phyloP scores from a whole-genome alignment of 2,329 filamentous ascomycete genomes.

The Colletotrichum gloeosporioides region DNA sequence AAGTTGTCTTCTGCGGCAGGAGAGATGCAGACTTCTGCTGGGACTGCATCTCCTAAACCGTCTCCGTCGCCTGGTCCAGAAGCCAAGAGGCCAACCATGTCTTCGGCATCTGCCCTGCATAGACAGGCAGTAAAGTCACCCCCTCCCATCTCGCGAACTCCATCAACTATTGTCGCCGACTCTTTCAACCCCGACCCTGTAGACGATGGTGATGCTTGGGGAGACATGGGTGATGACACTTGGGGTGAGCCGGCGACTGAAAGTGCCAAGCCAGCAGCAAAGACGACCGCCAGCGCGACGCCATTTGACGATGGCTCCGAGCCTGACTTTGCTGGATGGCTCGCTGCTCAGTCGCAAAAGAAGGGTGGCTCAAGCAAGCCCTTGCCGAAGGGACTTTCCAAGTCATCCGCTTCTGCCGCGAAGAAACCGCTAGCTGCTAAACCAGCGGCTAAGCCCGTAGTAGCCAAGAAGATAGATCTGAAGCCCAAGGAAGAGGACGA shows the following conservation, averaged over 20 bases:
- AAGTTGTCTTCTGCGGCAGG: constrained; percentile 85
- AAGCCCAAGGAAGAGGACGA: constrained; percentile 68
- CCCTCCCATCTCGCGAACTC: constrained; percentile 49
- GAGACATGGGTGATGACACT: constrained; percentile 60
- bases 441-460: constrained; percentile 44
- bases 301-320: constrained; percentile 85
- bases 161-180: constrained; percentile 52
- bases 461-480: constrained; percentile 72
- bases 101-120: constrained; percentile 65
- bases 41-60: constrained; percentile 46
- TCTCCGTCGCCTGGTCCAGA: constrained; percentile 44
- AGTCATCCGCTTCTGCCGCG: constrained; percentile 47
- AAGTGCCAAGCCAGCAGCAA: constrained; percentile 24
- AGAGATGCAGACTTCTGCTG: constrained; percentile 74
- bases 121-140: constrained; percentile 63
- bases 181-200: constrained; percentile 62
- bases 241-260: constrained; percentile 44
- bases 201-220: constrained; percentile 79
- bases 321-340: constrained; percentile 94
- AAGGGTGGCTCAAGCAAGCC: constrained; percentile 68
- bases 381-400: constrained; percentile 83
- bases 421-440: constrained; percentile 47
- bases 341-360: constrained; percentile 82
- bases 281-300: constrained; percentile 39
- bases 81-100: constrained; percentile 42